Conservation (phyloP, 768 basidiomycete species). For the Podaxis carcinomalis region DNA sequence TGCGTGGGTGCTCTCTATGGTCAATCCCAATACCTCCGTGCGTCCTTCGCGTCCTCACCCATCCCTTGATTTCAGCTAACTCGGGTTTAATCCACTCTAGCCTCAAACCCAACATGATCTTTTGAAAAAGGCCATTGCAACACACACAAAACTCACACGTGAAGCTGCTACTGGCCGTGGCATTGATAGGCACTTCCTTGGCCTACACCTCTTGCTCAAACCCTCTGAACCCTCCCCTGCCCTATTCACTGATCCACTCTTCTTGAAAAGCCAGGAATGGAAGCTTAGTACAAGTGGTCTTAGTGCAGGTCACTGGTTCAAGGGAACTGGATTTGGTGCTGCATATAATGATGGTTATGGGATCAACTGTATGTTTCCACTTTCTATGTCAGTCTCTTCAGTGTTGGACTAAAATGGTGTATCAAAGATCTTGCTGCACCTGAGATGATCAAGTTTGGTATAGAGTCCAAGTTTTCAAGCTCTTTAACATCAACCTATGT, state of each 20-base stretch:
- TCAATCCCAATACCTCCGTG: constrained; percentile 47
- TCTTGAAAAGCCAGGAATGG: constrained; percentile 75
- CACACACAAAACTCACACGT: constrained; percentile 68
- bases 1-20: constrained; percentile 74
- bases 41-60: constrained; percentile 13
- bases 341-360: constrained; percentile 86
- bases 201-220: constrained; percentile 63
- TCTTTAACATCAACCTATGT: constrained; percentile 61
- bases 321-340: constrained; percentile 89
- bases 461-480: constrained; percentile 83
- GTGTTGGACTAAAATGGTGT: background rate
- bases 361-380: constrained; percentile 71
- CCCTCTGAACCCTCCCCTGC: constrained; percentile 51
- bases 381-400: background rate
- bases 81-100: constrained; percentile 7
- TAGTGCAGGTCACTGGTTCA: constrained; percentile 81
- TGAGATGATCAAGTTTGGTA: constrained; percentile 81
- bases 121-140: constrained; percentile 63
- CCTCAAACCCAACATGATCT: constrained; percentile 34
- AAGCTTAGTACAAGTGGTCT: constrained; percentile 87
- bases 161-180: constrained; percentile 80
- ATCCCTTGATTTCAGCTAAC: background rate
- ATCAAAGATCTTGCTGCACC: constrained; percentile 74
- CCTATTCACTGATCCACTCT: constrained; percentile 77
- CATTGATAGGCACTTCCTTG: constrained; percentile 89